Conservation (phyloP, 2,329 filamentous ascomycete species). For the Colletotrichum musicola region DNA sequence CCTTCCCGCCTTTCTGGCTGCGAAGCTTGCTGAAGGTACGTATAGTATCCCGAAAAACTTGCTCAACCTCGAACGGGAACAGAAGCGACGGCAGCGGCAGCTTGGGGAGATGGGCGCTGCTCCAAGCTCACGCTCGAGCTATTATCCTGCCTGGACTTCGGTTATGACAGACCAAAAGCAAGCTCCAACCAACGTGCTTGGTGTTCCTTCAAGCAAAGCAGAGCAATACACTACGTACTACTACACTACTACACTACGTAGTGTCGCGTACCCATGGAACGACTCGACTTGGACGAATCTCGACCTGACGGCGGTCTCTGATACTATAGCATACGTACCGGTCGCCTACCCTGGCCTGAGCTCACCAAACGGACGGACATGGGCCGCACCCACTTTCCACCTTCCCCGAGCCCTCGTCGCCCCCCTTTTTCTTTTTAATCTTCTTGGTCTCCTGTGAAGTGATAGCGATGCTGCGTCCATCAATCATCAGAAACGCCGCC, state of each 20-base stretch:
- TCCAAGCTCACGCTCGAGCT: neutral
- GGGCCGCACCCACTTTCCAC: constrained; percentile 37
- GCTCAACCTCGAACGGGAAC: neutral
- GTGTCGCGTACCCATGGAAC: constrained; percentile 4
- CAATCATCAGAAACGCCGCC: constrained; percentile 16
- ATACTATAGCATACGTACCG: constrained; percentile 4
- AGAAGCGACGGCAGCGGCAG: neutral
- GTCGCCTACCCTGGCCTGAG: neutral
- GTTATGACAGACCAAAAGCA: neutral
- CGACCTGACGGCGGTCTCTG: neutral
- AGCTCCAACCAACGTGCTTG: neutral
- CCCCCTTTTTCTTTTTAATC: constrained; percentile 33
- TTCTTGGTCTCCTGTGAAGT: constrained; percentile 23
- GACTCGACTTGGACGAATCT: neutral
- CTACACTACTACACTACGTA: too few species aligned
- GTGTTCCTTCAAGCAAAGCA: too few species aligned
- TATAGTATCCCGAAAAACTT: neutral
- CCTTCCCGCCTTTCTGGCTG: constrained; percentile 13
- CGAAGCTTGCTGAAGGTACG: neutral
- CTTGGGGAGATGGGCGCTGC: neutral
- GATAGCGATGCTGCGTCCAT: constrained; percentile 24
- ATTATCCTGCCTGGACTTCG: neutral
- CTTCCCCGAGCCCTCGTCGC: constrained; percentile 31
- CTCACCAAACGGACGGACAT: constrained; percentile 21
- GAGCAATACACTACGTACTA: too few species aligned